Conservation (phyloP, 2,329 filamentous ascomycete species). For the Teratosphaeria epicoccoides region DNA sequence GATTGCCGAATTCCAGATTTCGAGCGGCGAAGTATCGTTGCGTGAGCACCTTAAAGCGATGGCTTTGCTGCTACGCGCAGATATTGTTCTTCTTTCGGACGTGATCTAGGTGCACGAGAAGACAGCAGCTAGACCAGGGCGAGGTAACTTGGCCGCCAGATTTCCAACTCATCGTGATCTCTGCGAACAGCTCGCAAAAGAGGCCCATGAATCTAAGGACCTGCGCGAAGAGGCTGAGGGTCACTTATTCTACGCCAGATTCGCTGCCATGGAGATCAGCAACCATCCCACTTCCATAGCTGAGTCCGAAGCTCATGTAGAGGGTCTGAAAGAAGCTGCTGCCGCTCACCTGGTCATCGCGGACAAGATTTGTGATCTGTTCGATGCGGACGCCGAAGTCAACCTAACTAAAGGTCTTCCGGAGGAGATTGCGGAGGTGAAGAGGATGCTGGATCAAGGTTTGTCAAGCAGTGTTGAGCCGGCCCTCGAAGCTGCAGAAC, state of each 20-base stretch:
- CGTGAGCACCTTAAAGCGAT: constrained; percentile 31
- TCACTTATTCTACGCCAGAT: constrained; percentile 40
- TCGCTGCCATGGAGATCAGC: constrained; percentile 34
- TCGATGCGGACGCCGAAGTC: not conserved
- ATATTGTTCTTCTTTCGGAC: constrained; percentile 39
- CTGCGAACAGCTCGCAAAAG: not conserved
- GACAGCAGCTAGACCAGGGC: not conserved
- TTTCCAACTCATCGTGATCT: not conserved
- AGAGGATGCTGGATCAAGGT: constrained; percentile 37
- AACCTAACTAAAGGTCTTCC: constrained; percentile 13
- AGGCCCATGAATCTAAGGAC: constrained; percentile 18
- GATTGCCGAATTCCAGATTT: constrained; percentile 6
- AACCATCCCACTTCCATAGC: not conserved
- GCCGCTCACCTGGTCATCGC: constrained; percentile 18
- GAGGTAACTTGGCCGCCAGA: not conserved
- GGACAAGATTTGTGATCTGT: constrained; percentile 17
- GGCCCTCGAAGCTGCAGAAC: no score
- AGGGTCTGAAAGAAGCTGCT: constrained; percentile 10
- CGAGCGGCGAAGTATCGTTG: constrained; percentile 15
- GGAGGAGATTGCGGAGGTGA: constrained; percentile 34
- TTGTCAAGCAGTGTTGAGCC: constrained; percentile 39
- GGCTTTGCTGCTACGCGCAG: constrained; percentile 39
- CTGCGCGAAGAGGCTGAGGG: constrained; percentile 41
- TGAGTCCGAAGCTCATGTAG: not conserved
- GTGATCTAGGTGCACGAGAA: constrained; percentile 23